Base-by-base conservation (phyloP, 2,329 filamentous ascomycete genomes). In the Neofusicoccum laricinum region DNA sequence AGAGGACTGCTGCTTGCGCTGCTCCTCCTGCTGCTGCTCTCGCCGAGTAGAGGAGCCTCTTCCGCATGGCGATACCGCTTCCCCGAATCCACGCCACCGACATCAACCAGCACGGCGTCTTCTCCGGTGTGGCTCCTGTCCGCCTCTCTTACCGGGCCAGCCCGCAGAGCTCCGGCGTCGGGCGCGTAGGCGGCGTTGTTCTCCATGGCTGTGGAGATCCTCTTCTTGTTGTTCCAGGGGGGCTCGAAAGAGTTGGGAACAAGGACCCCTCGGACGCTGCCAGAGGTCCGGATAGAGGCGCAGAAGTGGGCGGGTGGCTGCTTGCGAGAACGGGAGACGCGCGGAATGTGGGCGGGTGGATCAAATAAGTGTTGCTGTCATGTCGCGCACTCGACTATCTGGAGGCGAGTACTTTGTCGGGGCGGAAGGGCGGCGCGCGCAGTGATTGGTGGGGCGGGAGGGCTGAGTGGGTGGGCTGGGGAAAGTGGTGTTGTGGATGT, bases 41-140 rank as follows among this genome's bases (percentile, higher is more conserved):
- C 46, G n/a, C 34, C 51, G n/a, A 64, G 45, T 45, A 64, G 55
- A 21, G 55, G 55, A 36, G 63, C 32, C 46, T 64, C 53, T 46
- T 64, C 51, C 1, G 14, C 45, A 34, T 41, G 21, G 53, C 61
- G 51, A 51, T 51, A 19, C 32, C 59, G 25, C 32, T 32, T 21
- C 21, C 34, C 30, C 30, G 49, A 38, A 61, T 70, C 30, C 79
- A 72, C 76, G 84, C 83, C 66, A 80, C 84, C 53, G 83, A 80
- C 66, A 70, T 77, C 69, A 81, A 83, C 79, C 81, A 84, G 79
- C 77, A 81, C 58, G 80, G 40, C 19, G 30, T 64, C 63, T 36
- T 64, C 34, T 32, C 53, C 63, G 17, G 46, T 19, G n/a, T 64
- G 63, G 4, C 66, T 65, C 66, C 41, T 53, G 63, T 64, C 41